A percentile compares a stretch with the other conserved stretches of the same genome.
phyloP scores from a whole-genome alignment of 2,329 filamentous ascomycete genomes.

The Hirsutella minnesotensis region DNA sequence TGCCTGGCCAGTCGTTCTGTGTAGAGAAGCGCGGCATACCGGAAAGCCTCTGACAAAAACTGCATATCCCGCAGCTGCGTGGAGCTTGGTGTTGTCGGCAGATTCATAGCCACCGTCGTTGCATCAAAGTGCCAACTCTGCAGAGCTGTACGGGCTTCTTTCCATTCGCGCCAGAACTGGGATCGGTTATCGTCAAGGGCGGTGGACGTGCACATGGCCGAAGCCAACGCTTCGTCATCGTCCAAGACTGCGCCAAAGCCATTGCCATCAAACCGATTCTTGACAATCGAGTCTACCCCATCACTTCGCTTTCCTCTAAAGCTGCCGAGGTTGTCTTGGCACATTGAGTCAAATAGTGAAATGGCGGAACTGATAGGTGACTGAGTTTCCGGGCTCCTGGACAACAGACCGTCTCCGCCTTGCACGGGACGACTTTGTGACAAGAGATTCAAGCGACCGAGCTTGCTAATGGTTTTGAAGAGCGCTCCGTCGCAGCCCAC shows the following conservation, averaged over 20 bases:
- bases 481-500: slow-evolving; percentile 78
- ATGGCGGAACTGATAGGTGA: slow-evolving; percentile 20
- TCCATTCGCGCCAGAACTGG: slow-evolving; percentile 81
- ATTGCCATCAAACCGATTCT: slow-evolving; percentile 54
- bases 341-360: slow-evolving; percentile 16
- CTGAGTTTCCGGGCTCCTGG: slow-evolving; percentile 4
- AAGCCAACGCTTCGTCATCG: slow-evolving; percentile 39
- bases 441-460: slow-evolving; percentile 75
- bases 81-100: slow-evolving; percentile 37
- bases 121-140: slow-evolving; percentile 71
- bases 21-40: slow-evolving; percentile 79
- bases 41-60: slow-evolving; percentile 81
- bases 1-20: slow-evolving; percentile 78
- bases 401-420: slow-evolving; percentile 13
- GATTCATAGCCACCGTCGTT: slow-evolving; percentile 34
- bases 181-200: slow-evolving; percentile 46
- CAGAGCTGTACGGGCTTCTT: slow-evolving; percentile 61
- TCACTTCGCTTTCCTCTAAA: slow-evolving; percentile 10
- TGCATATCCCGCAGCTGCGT: slow-evolving; percentile 62
- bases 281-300: slow-evolving; percentile 30
- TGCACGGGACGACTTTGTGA: slow-evolving; percentile 55
- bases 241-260: slow-evolving; percentile 47
- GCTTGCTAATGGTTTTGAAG: slow-evolving; percentile 74
- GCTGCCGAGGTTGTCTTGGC: slow-evolving; percentile 10
- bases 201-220: slow-evolving; percentile 27